Evolutionary conservation across 768 basidiomycete genomes (phyloP), one percentile per base, ranked within the genome.

Genomic region (Xerocomus potaroensis): DNA sequence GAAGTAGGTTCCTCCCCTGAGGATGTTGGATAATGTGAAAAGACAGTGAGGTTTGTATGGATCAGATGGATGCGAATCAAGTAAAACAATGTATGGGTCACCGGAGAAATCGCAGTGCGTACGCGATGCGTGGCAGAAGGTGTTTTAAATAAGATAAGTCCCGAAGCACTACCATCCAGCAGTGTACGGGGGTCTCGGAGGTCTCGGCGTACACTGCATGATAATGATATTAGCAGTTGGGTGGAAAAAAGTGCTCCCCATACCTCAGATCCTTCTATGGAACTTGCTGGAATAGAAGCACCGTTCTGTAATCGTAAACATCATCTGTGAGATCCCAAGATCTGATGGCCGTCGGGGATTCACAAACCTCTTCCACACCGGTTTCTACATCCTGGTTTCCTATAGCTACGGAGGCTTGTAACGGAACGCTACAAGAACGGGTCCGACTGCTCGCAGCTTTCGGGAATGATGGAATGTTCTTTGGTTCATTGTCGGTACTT

Each of bases 401-500:
- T 1, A 24, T 19, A 24, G n/a, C 9, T 4, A 38, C n/a, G 12
- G 21, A 5, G 2, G 18, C 15, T 18, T 51, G 56, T 23, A 56
- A 30, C 8, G 43, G 45, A 19, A 54, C 24, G 6, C 3, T 47
- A 16, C 41, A 26, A 21, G 49, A 31, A 2, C 18, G 47, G n/a
- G 21, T 41, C 14, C 9, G 37, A 11, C 35, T 31, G 6, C 49
- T 46, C 22, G 48, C 37, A 7, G 59, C 58, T 48, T 61, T 62
- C 32, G 64, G 62, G 55, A 66, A 66, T 5, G 54, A 56, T 7
- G 60, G 45, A 39, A 56, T 49, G 19, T 53, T 65, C 19, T 53
- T 54, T 24, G 43, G 45, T 31, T 66, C 67, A n/a, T 48, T 54
- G 43, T 83, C 80, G 2, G 81, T 79, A 19, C 80, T 80, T 26